These are phyloP conservation scores for Eragrostis tef DNA, from an alignment of 202 grass and related monocot species.

Conservation along the genomic window DNA sequence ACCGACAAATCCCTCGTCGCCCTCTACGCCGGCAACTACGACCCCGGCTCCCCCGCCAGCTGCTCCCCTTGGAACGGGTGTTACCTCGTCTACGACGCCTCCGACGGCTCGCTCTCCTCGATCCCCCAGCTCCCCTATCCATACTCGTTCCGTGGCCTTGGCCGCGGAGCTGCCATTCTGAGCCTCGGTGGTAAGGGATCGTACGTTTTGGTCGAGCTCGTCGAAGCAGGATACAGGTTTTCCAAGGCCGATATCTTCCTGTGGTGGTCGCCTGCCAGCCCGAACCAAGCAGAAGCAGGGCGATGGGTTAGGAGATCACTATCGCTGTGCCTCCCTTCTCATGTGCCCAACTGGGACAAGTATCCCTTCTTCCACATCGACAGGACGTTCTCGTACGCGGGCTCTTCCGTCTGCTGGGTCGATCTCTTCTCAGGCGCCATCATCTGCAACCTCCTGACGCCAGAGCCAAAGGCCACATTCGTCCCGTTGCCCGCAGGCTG, in stretches of 20 bases:
- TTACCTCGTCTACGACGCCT: too few relatives aligned
- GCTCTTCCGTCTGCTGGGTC: neutral
- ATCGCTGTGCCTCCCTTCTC: neutral
- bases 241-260: neutral
- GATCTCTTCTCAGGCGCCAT: constrained; percentile 10
- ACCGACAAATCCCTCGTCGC: too few relatives aligned
- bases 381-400: neutral
- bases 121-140: too few relatives aligned
- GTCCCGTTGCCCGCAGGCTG: neutral
- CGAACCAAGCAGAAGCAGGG: neutral
- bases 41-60: too few relatives aligned
- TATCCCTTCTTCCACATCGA: neutral
- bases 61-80: too few relatives aligned
- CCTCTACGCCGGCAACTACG: too few relatives aligned
- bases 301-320: neutral
- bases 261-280: neutral
- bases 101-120: too few relatives aligned
- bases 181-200: neutral
- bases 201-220: neutral
- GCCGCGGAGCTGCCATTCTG: neutral
- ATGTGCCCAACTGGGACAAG: neutral
- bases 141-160: neutral
- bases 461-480: neutral
- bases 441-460: neutral
- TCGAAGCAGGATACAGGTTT: neutral